Evolutionary conservation across 768 basidiomycete species (phyloP).

Genomic region (Boletus vermiculosoides): DNA sequence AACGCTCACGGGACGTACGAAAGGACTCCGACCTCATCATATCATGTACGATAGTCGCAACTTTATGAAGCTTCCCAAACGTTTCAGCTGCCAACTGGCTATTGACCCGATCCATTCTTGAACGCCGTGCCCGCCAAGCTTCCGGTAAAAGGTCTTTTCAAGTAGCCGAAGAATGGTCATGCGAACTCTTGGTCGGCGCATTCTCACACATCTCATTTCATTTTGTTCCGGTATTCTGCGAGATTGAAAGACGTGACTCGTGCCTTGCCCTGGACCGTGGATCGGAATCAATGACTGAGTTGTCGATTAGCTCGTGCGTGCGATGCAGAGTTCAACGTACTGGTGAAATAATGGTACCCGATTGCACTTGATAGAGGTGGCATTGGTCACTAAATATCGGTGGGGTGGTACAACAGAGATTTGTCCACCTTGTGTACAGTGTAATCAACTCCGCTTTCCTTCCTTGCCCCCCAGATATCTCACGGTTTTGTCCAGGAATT

Average conservation of each 20-base stretch:
- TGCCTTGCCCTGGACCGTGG: not conserved
- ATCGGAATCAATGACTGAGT: not conserved
- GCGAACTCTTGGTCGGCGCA: not conserved
- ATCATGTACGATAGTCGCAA: not conserved
- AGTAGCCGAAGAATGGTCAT: not conserved
- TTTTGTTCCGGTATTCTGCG: not conserved
- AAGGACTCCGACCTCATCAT: not conserved
- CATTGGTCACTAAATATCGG: not conserved
- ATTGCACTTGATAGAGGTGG: not conserved
- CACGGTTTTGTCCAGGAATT: not conserved
- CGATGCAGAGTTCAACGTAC: not conserved
- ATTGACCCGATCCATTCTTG: not conserved
- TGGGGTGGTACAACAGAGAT: not conserved
- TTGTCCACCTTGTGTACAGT: not conserved
- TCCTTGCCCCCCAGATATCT: not conserved
- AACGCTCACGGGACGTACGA: not conserved
- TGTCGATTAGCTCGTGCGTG: not conserved
- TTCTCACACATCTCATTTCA: not conserved
- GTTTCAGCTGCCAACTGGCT: not conserved
- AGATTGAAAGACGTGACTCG: not conserved
- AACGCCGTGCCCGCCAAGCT: not conserved
- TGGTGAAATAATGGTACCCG: not conserved
- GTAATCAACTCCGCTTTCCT: not conserved
- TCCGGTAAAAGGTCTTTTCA: not conserved
- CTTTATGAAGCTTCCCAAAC: not conserved